These are phyloP conservation scores for Citrus hindsii DNA, from an alignment of 345 rosid species.

Conservation along the genomic window DNA sequence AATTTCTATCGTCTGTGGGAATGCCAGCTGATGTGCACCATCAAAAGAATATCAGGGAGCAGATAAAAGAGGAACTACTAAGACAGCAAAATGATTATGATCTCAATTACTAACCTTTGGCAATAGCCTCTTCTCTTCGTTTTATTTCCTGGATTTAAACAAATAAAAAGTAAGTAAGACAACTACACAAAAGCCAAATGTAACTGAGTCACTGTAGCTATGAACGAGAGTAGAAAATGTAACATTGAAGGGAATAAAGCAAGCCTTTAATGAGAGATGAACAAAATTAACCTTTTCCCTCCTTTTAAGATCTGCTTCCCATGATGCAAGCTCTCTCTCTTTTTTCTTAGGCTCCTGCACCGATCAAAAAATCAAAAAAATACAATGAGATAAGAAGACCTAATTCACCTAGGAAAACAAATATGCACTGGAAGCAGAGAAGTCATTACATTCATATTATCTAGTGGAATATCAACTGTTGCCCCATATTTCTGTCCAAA, in stretches of 20 bases:
- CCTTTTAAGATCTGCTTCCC: conserved; percentile 95
- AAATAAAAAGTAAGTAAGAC: conserved; percentile 17
- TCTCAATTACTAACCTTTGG: conserved; percentile 37
- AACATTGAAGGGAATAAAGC: neutral
- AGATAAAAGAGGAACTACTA: neutral
- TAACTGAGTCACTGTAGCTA: neutral
- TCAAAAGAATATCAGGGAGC: neutral
- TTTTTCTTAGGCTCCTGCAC: conserved; percentile 65
- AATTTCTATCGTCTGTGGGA: conserved; percentile 65
- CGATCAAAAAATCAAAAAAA: conserved; percentile 5
- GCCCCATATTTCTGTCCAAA: conserved; percentile 74
- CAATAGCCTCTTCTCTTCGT: conserved; percentile 73
- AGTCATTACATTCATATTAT: conserved; percentile 63
- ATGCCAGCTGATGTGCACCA: conserved; percentile 62
- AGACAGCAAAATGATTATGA: neutral
- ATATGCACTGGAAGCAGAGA: neutral
- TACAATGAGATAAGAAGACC: conserved; percentile 8
- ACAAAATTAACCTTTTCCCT: conserved; percentile 57
- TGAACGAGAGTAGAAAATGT: neutral
- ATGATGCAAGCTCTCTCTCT: conserved; percentile 69
- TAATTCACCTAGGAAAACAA: neutral
- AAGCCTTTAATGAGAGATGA: neutral
- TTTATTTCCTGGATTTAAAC: conserved; percentile 54
- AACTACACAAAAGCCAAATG: neutral
- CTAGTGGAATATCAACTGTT: conserved; percentile 86